A percentile compares a stretch with the other conserved stretches of the same genome.
phyloP scores from a whole-genome alignment of 2,329 filamentous ascomycete genomes.

The Pseudopithomyces maydicus region DNA sequence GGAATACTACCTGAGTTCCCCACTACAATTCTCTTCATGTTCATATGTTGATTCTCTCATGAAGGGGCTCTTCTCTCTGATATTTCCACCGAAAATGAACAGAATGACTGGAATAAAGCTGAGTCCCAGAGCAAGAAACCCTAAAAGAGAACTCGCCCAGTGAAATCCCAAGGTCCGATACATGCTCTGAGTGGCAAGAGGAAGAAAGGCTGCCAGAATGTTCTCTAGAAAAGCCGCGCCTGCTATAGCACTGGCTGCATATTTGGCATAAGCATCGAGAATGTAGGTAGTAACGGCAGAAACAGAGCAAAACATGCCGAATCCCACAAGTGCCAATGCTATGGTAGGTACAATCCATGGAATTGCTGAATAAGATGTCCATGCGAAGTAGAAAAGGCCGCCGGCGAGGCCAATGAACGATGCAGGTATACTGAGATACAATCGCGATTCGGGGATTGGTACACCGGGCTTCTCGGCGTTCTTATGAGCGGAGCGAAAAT shows the following conservation, averaged over 20 bases:
- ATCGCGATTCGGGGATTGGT: conserved; percentile 53
- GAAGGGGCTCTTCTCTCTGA: conserved; percentile 47
- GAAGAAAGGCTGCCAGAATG: conserved; percentile 54
- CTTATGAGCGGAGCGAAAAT: conserved; percentile 46
- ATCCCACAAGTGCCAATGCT: conserved; percentile 55
- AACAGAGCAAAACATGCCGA: conserved; percentile 55
- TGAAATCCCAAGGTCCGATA: conserved; percentile 55
- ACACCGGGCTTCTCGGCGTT: conserved; percentile 46
- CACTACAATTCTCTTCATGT: background rate
- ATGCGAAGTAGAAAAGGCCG: conserved; percentile 59
- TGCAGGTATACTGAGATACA: conserved; percentile 51
- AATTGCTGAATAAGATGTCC: conserved; percentile 51
- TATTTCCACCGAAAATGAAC: conserved; percentile 47
- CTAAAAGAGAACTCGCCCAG: conserved; percentile 56
- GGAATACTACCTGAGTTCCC: background rate
- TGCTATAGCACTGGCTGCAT: conserved; percentile 56
- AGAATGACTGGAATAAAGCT: conserved; percentile 53
- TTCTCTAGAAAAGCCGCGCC: conserved; percentile 58
- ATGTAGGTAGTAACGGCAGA: conserved; percentile 55
- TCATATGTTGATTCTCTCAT: conserved; percentile 41
- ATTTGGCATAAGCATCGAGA: conserved; percentile 56
- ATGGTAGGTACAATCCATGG: conserved; percentile 56
- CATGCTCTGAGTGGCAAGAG: conserved; percentile 54
- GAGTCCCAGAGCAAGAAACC: conserved; percentile 50
- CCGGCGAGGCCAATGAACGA: conserved; percentile 54